Base-by-base conservation (phyloP, 805 yeast genomes). In the Candida michaelii region DNA sequence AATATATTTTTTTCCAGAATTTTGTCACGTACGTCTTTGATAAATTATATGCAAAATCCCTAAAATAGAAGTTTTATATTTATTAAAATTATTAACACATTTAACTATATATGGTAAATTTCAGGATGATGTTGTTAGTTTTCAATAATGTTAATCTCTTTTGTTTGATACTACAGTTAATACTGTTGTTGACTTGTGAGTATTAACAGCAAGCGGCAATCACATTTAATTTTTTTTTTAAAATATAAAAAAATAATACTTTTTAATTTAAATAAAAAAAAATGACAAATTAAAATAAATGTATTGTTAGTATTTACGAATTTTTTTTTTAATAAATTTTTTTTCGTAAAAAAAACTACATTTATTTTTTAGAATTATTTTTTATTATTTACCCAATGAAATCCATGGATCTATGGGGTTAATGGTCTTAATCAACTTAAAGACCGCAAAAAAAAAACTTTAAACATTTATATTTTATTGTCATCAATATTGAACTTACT, bases 321-420 rank as follows among this genome's bases (percentile, higher is more conserved):
- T 18, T 12, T 31, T 31, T 31, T 17, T 17, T 31, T 18, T 18
- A 9, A 6, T 11, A 14, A 14, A 11, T 18, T 31, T 31, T 31
- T 31, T 31, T 31, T 31, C 35, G 35, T 31, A 31, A 31, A 31
- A 31, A 31, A 31, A 31, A 31, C 13, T 17, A 12, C 35, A 31
- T 12, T 14, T 31, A 31, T 31, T 31, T 31, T 31, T 18, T 17
- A 25, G n/a, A n/a, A n/a, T n/a, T n/a, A n/a, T n/a, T n/a, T n/a
- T n/a, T n/a, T n/a, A n/a, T n/a, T n/a, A n/a, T n/a, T 31, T 18
- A 31, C 12, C 35, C 35, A 31, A 31, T 31, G 25, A 31, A 31
- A 31, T 18, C 25, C 6, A 30, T 15, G 23, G 23, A 6, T 17
- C 10, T n/a, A n/a, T n/a, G n/a, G n/a, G n/a, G n/a, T n/a, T n/a